Base-by-base conservation (phyloP, 169 alveolate species). In the Plasmodium gaboni region DNA sequence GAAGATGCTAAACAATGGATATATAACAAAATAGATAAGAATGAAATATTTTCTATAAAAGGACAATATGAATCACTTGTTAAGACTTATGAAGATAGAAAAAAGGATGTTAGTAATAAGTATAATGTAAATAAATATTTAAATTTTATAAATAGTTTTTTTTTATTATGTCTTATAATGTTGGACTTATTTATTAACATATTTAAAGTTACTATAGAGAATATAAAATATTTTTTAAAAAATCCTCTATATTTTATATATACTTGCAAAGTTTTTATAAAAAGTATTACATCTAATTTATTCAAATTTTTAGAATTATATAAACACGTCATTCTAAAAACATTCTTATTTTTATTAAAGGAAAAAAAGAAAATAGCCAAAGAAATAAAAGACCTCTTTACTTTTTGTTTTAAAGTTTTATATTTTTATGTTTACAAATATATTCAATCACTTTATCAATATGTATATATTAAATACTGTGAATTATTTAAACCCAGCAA, bases 1-100 rank as follows among this genome's bases (percentile, higher is more conserved):
- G 87, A 73, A 59, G 28, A 73, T 73, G 53, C 87, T 24, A 73
- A 73, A 63, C 53, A 57, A 26, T 73, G 87, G 87, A 26, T 73
- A 15, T 57, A 73, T 46, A 59, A 46, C 26, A 73, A 73, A 73
- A 24, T 73, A 6, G 87, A 38, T 55, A 59, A 55, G 50, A 73
- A 73, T 57, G 42, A 53, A 73, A 73, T 57, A 19, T n/a, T 73
- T 26, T 22, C 9, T 24, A 57, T 73, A n/a, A 44, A 73, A 32
- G 73, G 59, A 55, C 26, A 73, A 55, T 73, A 59, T 63, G 44
- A 73, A 13, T 19, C 87, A 12, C 50, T 73, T 63, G 60, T 59
- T 53, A 59, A 73, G 42, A 55, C 57, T 0, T 73, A 73, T 26
- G 87, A 73, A 32, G 70, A 73, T 28, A 73, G 57, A 73, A 73